phyloP scores from a whole-genome alignment of 2,329 filamentous ascomycete genomes.

The Calonectria pseudoturangicola region DNA sequence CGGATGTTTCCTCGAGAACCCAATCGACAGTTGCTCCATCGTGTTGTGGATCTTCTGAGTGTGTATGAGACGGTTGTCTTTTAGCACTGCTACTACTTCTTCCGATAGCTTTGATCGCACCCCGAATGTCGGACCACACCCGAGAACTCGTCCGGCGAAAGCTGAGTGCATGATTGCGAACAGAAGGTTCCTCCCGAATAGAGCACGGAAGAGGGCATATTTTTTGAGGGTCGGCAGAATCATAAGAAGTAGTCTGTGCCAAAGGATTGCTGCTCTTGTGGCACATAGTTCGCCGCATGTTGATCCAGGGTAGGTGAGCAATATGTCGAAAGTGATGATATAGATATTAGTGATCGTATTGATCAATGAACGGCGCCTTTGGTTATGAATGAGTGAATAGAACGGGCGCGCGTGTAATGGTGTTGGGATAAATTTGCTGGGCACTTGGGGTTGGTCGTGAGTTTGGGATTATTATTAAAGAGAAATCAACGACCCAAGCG shows the following conservation, averaged over 20 bases:
- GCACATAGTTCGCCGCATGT: conserved; percentile 55
- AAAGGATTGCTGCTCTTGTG: conserved; percentile 53
- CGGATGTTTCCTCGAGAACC: conserved; percentile 20
- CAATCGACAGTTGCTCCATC: conserved; percentile 45
- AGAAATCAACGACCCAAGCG: neutral
- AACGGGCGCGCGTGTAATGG: neutral
- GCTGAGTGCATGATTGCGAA: conserved; percentile 45
- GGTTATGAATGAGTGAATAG: neutral
- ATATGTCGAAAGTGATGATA: conserved; percentile 31
- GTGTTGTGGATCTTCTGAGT: conserved; percentile 50
- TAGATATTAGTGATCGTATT: conserved; percentile 34
- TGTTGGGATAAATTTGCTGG: neutral
- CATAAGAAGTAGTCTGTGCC: conserved; percentile 46
- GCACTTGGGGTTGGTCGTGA: neutral
- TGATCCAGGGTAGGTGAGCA: conserved; percentile 42
- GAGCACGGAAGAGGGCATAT: conserved; percentile 32
- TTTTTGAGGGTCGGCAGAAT: conserved; percentile 40
- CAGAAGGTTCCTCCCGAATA: conserved; percentile 34
- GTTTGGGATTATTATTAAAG: neutral
- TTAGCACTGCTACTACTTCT: conserved; percentile 54
- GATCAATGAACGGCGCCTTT: neutral
- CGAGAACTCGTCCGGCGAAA: conserved; percentile 55
- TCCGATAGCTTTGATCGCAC: conserved; percentile 58
- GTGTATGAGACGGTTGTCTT: conserved; percentile 20
- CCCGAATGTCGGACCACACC: conserved; percentile 60